Percentiles rank a stretch among this genome's conserved stretches.
Conservation (phyloP, 495 filamentous ascomycete genomes). For the Podospora comata region DNA sequence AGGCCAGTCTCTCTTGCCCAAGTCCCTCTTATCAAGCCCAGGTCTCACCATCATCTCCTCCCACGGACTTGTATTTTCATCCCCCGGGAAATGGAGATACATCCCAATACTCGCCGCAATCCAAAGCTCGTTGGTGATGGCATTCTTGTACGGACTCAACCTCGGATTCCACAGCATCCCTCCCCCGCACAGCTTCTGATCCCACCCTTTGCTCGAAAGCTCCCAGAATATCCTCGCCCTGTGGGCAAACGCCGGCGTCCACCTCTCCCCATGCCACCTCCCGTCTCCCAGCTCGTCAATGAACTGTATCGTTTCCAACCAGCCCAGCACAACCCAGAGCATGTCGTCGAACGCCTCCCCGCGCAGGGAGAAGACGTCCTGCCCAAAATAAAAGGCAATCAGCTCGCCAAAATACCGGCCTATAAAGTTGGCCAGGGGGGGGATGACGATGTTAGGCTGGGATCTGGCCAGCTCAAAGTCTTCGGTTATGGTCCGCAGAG, state of each 20-base stretch:
- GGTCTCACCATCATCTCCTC: neutral
- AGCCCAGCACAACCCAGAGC: conserved; percentile 92
- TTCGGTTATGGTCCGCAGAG: conserved; percentile 60
- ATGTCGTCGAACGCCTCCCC: conserved; percentile 92
- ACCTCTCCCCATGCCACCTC: conserved; percentile 72
- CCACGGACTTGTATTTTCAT: conserved; percentile 65
- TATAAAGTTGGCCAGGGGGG: conserved; percentile 66
- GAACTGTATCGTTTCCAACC: conserved; percentile 81
- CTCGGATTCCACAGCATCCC: conserved; percentile 93
- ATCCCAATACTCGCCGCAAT: conserved; percentile 81
- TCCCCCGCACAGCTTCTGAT: conserved; percentile 74
- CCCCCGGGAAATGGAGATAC: conserved; percentile 89
- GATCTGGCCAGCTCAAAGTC: conserved; percentile 27
- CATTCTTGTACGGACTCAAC: conserved; percentile 88
- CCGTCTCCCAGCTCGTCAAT: conserved; percentile 53
- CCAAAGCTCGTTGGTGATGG: conserved; percentile 92
- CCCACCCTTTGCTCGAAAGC: conserved; percentile 75
- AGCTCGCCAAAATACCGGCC: conserved; percentile 78
- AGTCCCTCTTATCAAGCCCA: neutral
- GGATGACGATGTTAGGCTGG: conserved; percentile 33
- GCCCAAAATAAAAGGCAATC: conserved; percentile 78
- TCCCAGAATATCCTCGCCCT: conserved; percentile 89
- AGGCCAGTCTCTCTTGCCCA: conserved; percentile 16
- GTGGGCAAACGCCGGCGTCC: conserved; percentile 77
- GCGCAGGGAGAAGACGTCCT: conserved; percentile 72